Evolutionary conservation across 768 basidiomycete genomes (phyloP).

Genomic region (Boletus tylopilopsis): DNA sequence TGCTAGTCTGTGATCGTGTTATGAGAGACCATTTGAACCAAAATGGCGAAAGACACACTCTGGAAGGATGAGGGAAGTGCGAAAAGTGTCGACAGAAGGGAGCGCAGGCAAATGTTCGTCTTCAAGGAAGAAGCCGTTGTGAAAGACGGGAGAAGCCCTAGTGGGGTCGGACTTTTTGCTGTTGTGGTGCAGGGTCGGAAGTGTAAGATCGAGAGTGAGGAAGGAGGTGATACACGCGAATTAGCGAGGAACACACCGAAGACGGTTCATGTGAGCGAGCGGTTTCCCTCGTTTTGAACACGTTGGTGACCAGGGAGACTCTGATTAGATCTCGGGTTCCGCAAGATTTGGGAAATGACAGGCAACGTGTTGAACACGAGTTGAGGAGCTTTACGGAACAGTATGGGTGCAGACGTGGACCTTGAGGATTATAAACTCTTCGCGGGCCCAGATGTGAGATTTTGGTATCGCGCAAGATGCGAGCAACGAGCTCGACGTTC

Average conservation of each 20-base stretch:
- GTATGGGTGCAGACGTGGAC: neutral
- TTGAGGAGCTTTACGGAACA: slow-evolving; percentile 36
- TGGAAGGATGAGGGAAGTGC: slow-evolving; percentile 81
- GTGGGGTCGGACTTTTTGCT: slow-evolving; percentile 77
- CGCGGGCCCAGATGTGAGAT: neutral
- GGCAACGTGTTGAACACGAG: slow-evolving; percentile 81
- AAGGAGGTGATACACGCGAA: slow-evolving; percentile 23
- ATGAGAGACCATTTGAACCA: slow-evolving; percentile 7
- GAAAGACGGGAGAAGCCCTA: slow-evolving; percentile 45
- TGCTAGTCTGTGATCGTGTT: slow-evolving; percentile 53
- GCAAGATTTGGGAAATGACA: slow-evolving; percentile 32
- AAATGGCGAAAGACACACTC: slow-evolving; percentile 52
- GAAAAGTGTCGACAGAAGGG: slow-evolving; percentile 72
- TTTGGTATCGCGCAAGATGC: neutral
- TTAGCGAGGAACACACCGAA: slow-evolving; percentile 59
- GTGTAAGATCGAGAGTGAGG: slow-evolving; percentile 21
- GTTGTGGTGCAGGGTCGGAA: slow-evolving; percentile 23
- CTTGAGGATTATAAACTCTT: neutral
- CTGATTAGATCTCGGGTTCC: slow-evolving; percentile 29
- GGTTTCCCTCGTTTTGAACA: slow-evolving; percentile 61
- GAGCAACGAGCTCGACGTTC: slow-evolving; percentile 1
- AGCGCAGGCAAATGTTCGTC: slow-evolving; percentile 50
- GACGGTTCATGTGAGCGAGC: slow-evolving; percentile 61
- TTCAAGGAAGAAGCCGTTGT: slow-evolving; percentile 29
- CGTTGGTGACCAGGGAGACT: slow-evolving; percentile 45